Base-by-base conservation (phyloP, 1,284 basidiomycete species). In the Ganoderma lucidum region DNA sequence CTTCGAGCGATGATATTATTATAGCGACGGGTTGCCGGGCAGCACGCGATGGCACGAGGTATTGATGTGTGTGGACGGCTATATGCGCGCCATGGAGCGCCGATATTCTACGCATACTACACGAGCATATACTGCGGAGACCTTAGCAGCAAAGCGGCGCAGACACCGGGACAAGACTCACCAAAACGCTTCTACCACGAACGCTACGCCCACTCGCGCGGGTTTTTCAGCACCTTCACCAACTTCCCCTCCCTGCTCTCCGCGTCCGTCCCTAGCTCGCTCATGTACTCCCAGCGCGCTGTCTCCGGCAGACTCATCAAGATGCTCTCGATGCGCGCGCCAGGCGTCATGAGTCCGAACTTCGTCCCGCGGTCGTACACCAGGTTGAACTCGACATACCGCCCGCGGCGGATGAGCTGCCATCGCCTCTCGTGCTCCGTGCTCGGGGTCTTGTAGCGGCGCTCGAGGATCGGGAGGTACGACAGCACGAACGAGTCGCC, bases 301-400 rank as follows among this genome's bases (percentile, higher is more conserved):
- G 89, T 92, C 82, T 97, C 93, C 0, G 96, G 96, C 67, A 98
- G 14, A 9, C 59, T 61, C 41, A 61, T 61, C 69, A 97, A 81
- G 69, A 98, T 96, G 78, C 94, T 96, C 85, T 98, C 96, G 32
- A 97, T 92, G 71, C 96, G 86, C 30, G 96, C 96, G 6, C 95
- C 95, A 19, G 96, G 96, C 1, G 96, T 96, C 83, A 90, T 90
- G 71, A 98, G 82, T 12, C 96, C 96, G 76, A 98, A 97, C 81
- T 92, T 93, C 23, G 93, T 95, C 17, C 93, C 93, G 23, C 92
- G 85, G 79, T 98, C 96, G 77, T 94, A 92, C 6, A 98, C 91
- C 69, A 98, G 83, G 80, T 98, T 98, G 83, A 98, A 98, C 81
- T 98, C 96, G 65, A 97, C 96, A 78, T 97, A 97, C 71, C 95